Evolutionary conservation across 2,329 filamentous ascomycete genomes (phyloP).

Genomic region (Calonectria pseudoturangicola): DNA sequence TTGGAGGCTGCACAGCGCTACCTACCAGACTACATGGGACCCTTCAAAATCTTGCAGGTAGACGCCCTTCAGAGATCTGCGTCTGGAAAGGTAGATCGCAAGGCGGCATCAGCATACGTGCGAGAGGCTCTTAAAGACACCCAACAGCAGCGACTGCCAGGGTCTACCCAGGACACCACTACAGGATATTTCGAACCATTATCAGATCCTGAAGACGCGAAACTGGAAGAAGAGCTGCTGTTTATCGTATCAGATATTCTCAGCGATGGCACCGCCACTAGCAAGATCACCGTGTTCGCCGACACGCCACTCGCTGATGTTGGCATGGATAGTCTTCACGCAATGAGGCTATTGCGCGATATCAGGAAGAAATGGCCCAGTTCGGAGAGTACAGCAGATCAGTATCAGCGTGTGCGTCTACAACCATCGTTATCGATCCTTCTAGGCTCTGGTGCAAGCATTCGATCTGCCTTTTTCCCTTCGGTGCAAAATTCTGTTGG

Average conservation of each 20-base stretch:
- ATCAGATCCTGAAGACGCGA: neutral
- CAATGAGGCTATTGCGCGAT: constrained; percentile 10
- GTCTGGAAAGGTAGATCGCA: constrained; percentile 11
- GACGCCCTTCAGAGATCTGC: neutral
- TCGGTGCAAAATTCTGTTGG: neutral
- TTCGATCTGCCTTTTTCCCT: neutral
- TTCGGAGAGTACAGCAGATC: neutral
- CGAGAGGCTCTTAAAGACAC: neutral
- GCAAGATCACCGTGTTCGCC: neutral
- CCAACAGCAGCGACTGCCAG: neutral
- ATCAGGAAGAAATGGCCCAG: neutral
- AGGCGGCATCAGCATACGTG: neutral
- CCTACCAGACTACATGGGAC: constrained; percentile 13
- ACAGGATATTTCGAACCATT: neutral
- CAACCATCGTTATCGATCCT: neutral
- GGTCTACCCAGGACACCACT: neutral
- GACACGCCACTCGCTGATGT: neutral
- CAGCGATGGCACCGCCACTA: neutral
- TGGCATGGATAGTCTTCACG: constrained; percentile 3
- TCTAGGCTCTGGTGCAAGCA: neutral
- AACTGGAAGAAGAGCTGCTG: neutral
- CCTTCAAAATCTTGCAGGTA: neutral
- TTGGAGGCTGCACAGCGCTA: neutral
- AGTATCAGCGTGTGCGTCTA: neutral
- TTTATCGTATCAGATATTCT: neutral